phyloP scores from a whole-genome alignment of 1,139 yeast genomes.

The Taphrina communis region DNA sequence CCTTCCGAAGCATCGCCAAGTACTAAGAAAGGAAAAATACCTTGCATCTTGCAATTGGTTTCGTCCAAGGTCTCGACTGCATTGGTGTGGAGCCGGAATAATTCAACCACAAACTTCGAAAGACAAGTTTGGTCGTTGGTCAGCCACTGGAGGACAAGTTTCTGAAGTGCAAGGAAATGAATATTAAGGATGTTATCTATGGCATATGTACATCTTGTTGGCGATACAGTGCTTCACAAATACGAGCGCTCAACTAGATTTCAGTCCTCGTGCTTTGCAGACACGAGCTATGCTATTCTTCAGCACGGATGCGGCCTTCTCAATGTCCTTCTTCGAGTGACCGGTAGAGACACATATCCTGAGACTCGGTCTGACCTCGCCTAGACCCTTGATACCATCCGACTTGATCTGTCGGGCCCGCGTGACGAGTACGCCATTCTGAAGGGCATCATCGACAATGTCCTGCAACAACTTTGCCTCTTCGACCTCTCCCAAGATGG shows the following conservation, averaged over 20 bases:
- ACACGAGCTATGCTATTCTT: constrained; percentile 42
- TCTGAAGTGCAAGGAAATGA: neutral
- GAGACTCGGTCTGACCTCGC: constrained; percentile 78
- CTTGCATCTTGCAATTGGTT: neutral
- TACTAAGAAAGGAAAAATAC: neutral
- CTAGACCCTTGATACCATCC: constrained; percentile 73
- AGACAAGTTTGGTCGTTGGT: too few species aligned
- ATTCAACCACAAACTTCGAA: too few species aligned
- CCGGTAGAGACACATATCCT: constrained; percentile 66
- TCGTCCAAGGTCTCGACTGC: too few species aligned
- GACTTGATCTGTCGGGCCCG: constrained; percentile 64
- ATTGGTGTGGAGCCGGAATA: too few species aligned
- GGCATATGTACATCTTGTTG: neutral
- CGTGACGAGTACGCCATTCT: constrained; percentile 60
- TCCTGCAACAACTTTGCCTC: constrained; percentile 45
- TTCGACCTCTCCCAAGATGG: constrained; percentile 53
- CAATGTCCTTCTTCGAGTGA: constrained; percentile 62
- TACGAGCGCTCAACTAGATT: neutral
- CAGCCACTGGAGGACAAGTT: too few species aligned
- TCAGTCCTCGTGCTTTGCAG: constrained; percentile 23
- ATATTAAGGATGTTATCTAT: neutral
- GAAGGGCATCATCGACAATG: constrained; percentile 60
- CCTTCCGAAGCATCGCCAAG: too few species aligned
- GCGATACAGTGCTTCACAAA: neutral
- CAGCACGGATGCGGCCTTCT: constrained; percentile 50